Evolutionary conservation across 345 rosid genomes (phyloP), one percentile per base, ranked within the genome.

Genomic region (Lepidium didymum): DNA sequence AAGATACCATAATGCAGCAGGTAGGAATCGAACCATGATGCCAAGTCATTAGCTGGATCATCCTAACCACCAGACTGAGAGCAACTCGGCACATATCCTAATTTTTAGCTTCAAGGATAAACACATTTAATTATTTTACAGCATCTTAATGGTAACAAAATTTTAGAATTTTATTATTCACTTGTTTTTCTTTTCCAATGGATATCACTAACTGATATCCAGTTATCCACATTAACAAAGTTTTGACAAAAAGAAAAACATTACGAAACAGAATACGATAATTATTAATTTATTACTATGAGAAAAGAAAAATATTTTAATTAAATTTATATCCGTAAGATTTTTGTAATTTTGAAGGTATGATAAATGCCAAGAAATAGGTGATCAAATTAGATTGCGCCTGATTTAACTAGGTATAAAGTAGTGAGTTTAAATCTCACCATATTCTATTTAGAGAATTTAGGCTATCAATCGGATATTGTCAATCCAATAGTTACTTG

Each of bases 71-170:
- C n/a, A n/a, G n/a, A n/a, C n/a, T n/a, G n/a, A n/a, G n/a, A n/a
- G n/a, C n/a, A n/a, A n/a, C n/a, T n/a, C n/a, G n/a, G n/a, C n/a
- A n/a, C n/a, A n/a, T 60, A 61, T 54, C 69, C 58, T 60, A 53
- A 25, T 74, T 61, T 74, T 54, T 7, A 43, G 78, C 63, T 9
- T 44, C 62, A 67, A 49, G 46, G 53, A 72, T 72, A 40, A 50
- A 60, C 45, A 18, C 67, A 23, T 49, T 64, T 56, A 56, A 31
- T 37, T 40, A 56, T 41, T 64, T 56, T 40, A 64, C 76, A 73
- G 54, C 60, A 23, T 56, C 10, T 47, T 8, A 1, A 36, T 47
- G 70, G 70, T 73, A 57, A 73, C 38, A 12, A 41, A 56, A 10
- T 4, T 27, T 65, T 40, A n/a, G n/a, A 13, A 27, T 11, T 35